Percentiles rank a stretch among this genome's conserved stretches.
Conservation (phyloP, 306 rosid species). For the Corylus heterophylla region DNA sequence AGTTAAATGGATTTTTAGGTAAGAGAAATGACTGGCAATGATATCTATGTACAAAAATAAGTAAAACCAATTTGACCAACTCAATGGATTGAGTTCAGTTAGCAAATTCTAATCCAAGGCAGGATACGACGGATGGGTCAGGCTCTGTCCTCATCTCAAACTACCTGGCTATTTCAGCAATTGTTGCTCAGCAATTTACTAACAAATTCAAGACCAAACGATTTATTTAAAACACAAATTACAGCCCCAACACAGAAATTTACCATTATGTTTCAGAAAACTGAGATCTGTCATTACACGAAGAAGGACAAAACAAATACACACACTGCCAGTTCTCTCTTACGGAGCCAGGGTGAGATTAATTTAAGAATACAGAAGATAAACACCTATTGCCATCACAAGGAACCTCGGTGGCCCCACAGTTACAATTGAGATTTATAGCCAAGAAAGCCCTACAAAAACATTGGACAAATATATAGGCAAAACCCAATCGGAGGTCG, state of each 20-base stretch:
- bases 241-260: not conserved
- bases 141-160: not conserved
- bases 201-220: not conserved
- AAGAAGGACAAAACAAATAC: not conserved
- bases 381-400: conserved; percentile 31
- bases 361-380: conserved; percentile 16
- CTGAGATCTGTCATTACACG: not conserved
- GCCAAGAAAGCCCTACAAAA: conserved; percentile 15
- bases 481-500: conserved; percentile 25
- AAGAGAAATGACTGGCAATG: not conserved
- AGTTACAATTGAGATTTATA: conserved; percentile 15
- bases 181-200: not conserved
- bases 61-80: too few species aligned
- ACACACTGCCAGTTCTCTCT: conserved; percentile 31
- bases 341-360: conserved; percentile 32
- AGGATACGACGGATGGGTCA: too few species aligned
- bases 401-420: conserved; percentile 20
- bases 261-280: not conserved
- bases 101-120: too few species aligned
- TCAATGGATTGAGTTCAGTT: not conserved
- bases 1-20: not conserved
- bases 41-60: not conserved
- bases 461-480: conserved; percentile 12
- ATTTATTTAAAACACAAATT: too few species aligned
- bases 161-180: too few species aligned